phyloP scores from a whole-genome alignment of 2,329 filamentous ascomycete genomes.

The Fusarium euwallaceae region DNA sequence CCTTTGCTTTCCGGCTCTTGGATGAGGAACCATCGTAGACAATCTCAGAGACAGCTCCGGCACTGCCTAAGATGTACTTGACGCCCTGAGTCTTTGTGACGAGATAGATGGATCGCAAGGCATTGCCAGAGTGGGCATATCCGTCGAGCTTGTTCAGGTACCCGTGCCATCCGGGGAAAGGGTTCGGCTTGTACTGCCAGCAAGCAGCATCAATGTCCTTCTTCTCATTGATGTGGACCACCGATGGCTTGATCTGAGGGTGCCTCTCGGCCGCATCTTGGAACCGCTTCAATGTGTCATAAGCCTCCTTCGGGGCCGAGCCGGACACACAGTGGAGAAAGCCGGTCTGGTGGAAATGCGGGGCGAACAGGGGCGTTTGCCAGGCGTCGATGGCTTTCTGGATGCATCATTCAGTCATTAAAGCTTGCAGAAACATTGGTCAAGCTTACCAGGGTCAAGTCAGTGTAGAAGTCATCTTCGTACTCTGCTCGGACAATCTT shows the following conservation, averaged over 20 bases:
- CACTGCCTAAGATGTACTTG: slow-evolving; percentile 43
- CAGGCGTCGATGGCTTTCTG: slow-evolving; percentile 65
- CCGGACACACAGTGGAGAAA: slow-evolving; percentile 63
- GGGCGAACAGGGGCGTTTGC: slow-evolving; percentile 64
- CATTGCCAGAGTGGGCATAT: slow-evolving; percentile 68
- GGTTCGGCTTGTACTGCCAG: slow-evolving; percentile 64
- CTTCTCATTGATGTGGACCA: slow-evolving; percentile 52
- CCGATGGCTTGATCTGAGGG: slow-evolving; percentile 55
- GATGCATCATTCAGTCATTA: neutral
- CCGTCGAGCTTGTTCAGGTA: slow-evolving; percentile 71
- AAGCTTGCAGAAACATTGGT: neutral
- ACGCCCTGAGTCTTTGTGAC: slow-evolving; percentile 50
- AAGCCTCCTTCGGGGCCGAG: slow-evolving; percentile 61
- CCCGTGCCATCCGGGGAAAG: slow-evolving; percentile 64
- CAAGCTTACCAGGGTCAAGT: slow-evolving; percentile 62
- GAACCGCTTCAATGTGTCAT: slow-evolving; percentile 59
- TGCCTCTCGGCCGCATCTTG: slow-evolving; percentile 56
- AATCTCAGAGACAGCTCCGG: slow-evolving; percentile 45
- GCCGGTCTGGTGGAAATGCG: slow-evolving; percentile 60
- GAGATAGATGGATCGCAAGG: slow-evolving; percentile 61
- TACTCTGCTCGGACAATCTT: slow-evolving; percentile 73
- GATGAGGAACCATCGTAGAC: slow-evolving; percentile 36
- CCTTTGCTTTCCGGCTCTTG: slow-evolving; percentile 14
- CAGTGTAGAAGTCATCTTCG: slow-evolving; percentile 68
- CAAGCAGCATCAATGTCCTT: slow-evolving; percentile 56